Evolutionary conservation across 495 filamentous ascomycete genomes (phyloP), one percentile per base, ranked within the genome.

Genomic region (Penicillium flavigenum): DNA sequence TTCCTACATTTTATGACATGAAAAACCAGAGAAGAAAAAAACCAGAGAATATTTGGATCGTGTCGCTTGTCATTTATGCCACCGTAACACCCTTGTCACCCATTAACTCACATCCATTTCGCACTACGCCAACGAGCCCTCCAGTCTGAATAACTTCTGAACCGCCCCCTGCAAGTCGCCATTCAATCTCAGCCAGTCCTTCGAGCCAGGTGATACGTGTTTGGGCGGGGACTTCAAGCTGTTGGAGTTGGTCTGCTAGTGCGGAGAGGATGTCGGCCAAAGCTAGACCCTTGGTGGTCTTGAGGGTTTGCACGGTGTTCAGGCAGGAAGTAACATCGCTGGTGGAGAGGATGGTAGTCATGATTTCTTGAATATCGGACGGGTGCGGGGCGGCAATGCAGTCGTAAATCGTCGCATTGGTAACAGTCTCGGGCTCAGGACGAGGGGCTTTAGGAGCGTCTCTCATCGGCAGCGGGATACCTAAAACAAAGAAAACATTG

Each of bases 301-400:
- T 98, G 27, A 98, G 79, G 7, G 86, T 83, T 66, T 95, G 92
- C 63, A 98, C 83, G 0, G 91, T 93, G 22, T 84, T 83, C 41
- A 98, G 78, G 63, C 92, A 96, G 3, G 88, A 87, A 0, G 87
- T 96, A 17, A 98, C 87, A 64, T 98, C 92, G 46, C 85, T 83
- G 3, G 86, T 96, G 17, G 78, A 84, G 5, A 98, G 82, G 27
- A 98, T 82, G 3, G 91, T 96, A 58, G 84, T 78, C 51, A 89
- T 79, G 59, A 98, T 98, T 60, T 88, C 80, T 63, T 83, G 78
- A 62, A 98, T 96, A 66, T 96, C 94, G 2, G 83, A 81, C 0
- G 94, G 95, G 65, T 94, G 93, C 9, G 94, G 94, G 0, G 94
- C 91, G 29, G 95, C 95, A 68, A 99, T 94, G 71, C 94, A 99